Percentiles rank a stretch among this genome's conserved stretches.
These are phyloP conservation scores for Mallotus repandus DNA, from an alignment of 441 rosid genomes.

Conservation along the genomic window DNA sequence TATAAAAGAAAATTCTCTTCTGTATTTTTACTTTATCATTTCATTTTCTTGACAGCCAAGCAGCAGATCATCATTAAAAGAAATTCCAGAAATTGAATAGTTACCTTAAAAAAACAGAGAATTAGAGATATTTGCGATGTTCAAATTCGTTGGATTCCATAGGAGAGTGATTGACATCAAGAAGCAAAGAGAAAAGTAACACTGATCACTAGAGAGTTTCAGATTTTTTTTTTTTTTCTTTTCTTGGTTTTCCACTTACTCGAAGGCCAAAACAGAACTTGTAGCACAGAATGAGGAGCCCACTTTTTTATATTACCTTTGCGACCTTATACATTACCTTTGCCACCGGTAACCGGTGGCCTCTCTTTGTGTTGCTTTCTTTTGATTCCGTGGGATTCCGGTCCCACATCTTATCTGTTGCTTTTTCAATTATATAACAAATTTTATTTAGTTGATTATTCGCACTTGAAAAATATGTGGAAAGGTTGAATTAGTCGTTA, in stretches of 20 bases:
- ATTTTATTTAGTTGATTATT: too few relatives aligned
- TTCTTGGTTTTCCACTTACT: constrained; percentile 19
- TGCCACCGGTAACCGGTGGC: constrained; percentile 30
- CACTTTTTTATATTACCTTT: constrained; percentile 14
- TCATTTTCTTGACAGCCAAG: constrained; percentile 18
- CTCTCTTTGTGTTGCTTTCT: too few relatives aligned
- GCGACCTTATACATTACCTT: constrained; percentile 16
- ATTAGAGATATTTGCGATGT: constrained; percentile 16
- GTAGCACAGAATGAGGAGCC: background rate
- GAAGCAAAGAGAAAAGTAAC: background rate
- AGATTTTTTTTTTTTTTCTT: too few relatives aligned
- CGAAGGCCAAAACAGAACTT: background rate
- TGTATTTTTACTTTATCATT: too few relatives aligned
- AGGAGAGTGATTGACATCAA: background rate
- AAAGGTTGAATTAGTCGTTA: too few relatives aligned
- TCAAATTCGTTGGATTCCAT: constrained; percentile 54
- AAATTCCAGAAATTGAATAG: background rate
- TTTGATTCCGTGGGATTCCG: background rate
- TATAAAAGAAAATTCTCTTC: too few relatives aligned
- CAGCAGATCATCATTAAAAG: background rate
- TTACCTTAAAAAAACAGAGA: background rate
- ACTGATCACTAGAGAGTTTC: too few relatives aligned
- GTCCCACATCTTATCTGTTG: background rate
- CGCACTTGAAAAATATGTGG: too few relatives aligned
- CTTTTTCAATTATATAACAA: background rate